Base-by-base conservation (phyloP, 371 early-diverging fungal genomes). In the Encephalitozoon cuniculi region DNA sequence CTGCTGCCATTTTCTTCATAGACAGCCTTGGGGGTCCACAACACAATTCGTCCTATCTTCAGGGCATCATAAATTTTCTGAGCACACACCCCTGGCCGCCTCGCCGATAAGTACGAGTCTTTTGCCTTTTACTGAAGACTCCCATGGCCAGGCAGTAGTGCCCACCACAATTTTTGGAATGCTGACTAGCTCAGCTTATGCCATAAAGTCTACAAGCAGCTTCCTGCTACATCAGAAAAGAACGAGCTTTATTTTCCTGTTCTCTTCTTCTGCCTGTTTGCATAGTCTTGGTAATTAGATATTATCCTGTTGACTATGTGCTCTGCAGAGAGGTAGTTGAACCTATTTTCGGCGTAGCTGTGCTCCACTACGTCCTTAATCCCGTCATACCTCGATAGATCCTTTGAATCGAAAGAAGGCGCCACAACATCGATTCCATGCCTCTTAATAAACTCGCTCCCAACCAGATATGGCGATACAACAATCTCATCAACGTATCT, bases 401-500 rank as follows among this genome's bases (percentile, higher is more conserved):
- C 73, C 59, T 73, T 65, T 51, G 65, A n/a, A 26, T 73, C 64
- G 26, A 32, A 71, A 18, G 64, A 77, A 65, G 43, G 28, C 25
- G 30, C 34, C n/a, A 65, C 28, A 4, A 65, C 4, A 12, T 43
- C 25, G n/a, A 68, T 54, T 25, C 52, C 52, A 65, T 68, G 72
- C 21, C 3, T 68, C 4, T 15, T 25, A 1, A 71, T 18, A 63
- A 71, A 71, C 12, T 37, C 37, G 4, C n/a, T 32, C 18, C 59
- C 63, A 71, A 71, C 18, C 7, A n/a, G 32, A 63, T 55, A 71
- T 1, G 72, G 72, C 5, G 72, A 63, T 28, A 71, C 11, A 15
- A 77, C 64, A 26, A 77, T 28, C 49, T 77, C 73, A 68, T 77
- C 78, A 9, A 77, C 46, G 51, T 77, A 68, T 40, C 43, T 77